Base-by-base conservation (phyloP, 805 yeast species). In the Yarrowia sp. region DNA sequence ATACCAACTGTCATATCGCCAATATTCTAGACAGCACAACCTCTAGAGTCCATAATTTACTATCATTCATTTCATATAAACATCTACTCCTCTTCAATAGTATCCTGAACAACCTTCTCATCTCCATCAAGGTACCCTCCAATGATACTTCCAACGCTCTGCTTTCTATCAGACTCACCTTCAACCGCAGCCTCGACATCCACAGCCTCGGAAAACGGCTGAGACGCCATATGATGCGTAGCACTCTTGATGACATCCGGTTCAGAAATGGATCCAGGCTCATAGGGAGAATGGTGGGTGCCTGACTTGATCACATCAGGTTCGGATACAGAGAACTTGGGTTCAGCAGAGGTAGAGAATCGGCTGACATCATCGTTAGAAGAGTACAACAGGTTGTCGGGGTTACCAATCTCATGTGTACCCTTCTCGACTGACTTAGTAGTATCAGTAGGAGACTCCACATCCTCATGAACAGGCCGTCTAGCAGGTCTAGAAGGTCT, bases 201-300 rank as follows among this genome's bases (percentile, higher is more conserved):
- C 5, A 51, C 43, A 17, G 58, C 43, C 13, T 36, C 43, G 9
- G 35, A 22, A 22, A 51, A 51, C 14, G 58, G 58, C 43, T 51
- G 43, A 14, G 14, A 17, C 14, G 22, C 1, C 58, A 51, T 36
- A 10, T 51, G 58, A 38, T 51, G 58, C 1, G 58, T 51, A 4
- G 58, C 58, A 1, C 13, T 7, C 43, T 51, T 51, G 58, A 51
- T 51, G 6, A 51, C 58, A 8, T 51, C 58, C 8, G 58, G 58
- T 18, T 51, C 58, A n/a, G 58, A 51, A 14, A 51, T 14, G 2
- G 58, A 36, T 3, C 57, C 57, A 8, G 36, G n/a, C 18, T 51
- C 58, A 33, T 22, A 36, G 43, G 58, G 43, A n/a, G 18, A 32
- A 14, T 36, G 43, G 17, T 51, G 58, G n/a, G 58, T 51, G n/a